phyloP scores from a whole-genome alignment of 805 yeast species.

The Spathaspora hagerdaliae region DNA sequence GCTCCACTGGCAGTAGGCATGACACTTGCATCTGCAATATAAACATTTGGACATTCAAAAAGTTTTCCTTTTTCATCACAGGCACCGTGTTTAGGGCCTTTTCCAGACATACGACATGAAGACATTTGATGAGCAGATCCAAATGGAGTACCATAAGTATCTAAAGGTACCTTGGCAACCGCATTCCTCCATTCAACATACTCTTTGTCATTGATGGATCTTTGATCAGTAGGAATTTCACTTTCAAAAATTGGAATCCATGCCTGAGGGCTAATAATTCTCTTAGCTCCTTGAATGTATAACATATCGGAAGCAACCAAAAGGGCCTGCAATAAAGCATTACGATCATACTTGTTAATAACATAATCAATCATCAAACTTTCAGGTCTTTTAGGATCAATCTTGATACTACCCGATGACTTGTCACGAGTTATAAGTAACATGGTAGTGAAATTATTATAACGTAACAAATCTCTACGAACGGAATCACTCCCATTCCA shows the following conservation, averaged over 20 bases:
- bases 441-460: slow-evolving; percentile 34
- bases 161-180: slow-evolving; percentile 23
- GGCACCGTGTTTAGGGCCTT: slow-evolving; percentile 42
- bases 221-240: slow-evolving; percentile 29
- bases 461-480: slow-evolving; percentile 30
- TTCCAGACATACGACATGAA: slow-evolving; percentile 47
- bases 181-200: slow-evolving; percentile 34
- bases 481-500: slow-evolving; percentile 34
- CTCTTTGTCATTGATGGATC: slow-evolving; percentile 40
- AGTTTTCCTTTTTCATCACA: slow-evolving; percentile 41
- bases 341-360: slow-evolving; percentile 37
- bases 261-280: slow-evolving; percentile 33
- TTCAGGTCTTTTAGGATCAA: slow-evolving; percentile 30
- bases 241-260: slow-evolving; percentile 35
- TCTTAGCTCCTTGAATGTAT: slow-evolving; percentile 47
- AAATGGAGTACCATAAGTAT: slow-evolving; percentile 23
- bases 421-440: slow-evolving; percentile 46
- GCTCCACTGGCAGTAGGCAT: slow-evolving; percentile 53
- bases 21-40: slow-evolving; percentile 47
- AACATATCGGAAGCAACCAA: slow-evolving; percentile 40
- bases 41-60: slow-evolving; percentile 45
- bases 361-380: slow-evolving; percentile 34
- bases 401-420: slow-evolving; percentile 35
- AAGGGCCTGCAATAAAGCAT: slow-evolving; percentile 34
- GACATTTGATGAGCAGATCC: slow-evolving; percentile 57